Conservation (phyloP, 768 basidiomycete genomes). For the Jaapia argillacea region DNA sequence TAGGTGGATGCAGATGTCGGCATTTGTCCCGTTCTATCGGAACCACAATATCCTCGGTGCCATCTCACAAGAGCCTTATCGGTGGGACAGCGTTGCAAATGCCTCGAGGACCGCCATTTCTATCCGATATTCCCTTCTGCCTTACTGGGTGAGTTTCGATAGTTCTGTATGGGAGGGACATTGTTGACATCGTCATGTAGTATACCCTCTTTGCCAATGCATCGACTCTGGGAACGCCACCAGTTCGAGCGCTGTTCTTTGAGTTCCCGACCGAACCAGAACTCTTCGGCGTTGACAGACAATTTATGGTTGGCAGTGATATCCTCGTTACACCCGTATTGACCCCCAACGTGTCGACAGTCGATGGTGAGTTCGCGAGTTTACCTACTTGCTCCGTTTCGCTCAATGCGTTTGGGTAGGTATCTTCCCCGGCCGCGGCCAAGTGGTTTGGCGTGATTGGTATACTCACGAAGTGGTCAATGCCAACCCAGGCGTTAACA, state of each 20-base stretch:
- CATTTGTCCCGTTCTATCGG: constrained; percentile 74
- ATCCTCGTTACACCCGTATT: constrained; percentile 74
- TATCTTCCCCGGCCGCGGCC: constrained; percentile 53
- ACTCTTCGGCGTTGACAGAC: constrained; percentile 48
- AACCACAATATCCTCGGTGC: constrained; percentile 66
- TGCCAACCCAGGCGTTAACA: constrained; percentile 26
- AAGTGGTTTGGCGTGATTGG: constrained; percentile 62
- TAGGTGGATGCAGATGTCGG: constrained; percentile 82
- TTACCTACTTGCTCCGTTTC: background rate
- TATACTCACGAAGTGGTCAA: constrained; percentile 53
- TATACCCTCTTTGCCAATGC: constrained; percentile 68
- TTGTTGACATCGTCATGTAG: constrained; percentile 21
- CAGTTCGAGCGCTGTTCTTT: constrained; percentile 66
- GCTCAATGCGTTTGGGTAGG: constrained; percentile 29
- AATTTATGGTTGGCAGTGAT: constrained; percentile 64
- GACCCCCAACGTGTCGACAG: constrained; percentile 53
- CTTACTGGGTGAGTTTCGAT: constrained; percentile 57
- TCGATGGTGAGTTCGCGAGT: constrained; percentile 37
- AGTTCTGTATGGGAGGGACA: constrained; percentile 2
- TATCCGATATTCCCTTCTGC: constrained; percentile 61
- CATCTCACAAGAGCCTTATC: constrained; percentile 70
- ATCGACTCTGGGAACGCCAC: constrained; percentile 55
- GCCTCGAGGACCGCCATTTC: constrained; percentile 63
- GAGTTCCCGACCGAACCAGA: constrained; percentile 69
- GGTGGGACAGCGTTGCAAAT: constrained; percentile 73